phyloP scores from a whole-genome alignment of 2,329 filamentous ascomycete genomes.

The Thielaviopsis musarum region DNA sequence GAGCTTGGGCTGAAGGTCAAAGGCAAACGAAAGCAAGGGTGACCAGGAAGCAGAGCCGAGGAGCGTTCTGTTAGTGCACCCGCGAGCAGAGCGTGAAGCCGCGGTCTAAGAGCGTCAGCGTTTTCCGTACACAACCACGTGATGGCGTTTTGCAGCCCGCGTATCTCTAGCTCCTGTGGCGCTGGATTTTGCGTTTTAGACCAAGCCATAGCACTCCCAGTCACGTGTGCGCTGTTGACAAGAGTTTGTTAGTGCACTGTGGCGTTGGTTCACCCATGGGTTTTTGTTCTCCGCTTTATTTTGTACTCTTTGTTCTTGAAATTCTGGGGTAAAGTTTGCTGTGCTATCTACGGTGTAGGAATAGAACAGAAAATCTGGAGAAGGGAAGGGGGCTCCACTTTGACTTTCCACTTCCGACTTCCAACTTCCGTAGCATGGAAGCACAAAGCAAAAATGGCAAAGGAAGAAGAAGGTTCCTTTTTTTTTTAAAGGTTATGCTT shows the following conservation, averaged over 20 bases:
- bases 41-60: background rate
- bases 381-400: background rate
- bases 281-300: background rate
- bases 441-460: too few relatives aligned
- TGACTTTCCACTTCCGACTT: background rate
- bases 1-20: background rate
- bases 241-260: background rate
- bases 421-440: background rate
- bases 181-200: background rate
- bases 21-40: background rate
- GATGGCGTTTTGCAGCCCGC: background rate
- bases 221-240: background rate
- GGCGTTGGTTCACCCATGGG: background rate
- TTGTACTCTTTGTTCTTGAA: background rate
- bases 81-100: background rate
- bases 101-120: background rate
- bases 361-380: background rate
- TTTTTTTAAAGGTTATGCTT: too few relatives aligned
- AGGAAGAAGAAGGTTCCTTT: too few relatives aligned
- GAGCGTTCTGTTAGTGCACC: constrained; percentile 6
- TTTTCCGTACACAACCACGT: background rate
- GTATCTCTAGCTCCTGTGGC: background rate
- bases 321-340: background rate
- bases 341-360: background rate
- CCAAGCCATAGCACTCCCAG: background rate